These are phyloP conservation scores for Suillus subaureus DNA, from an alignment of 768 basidiomycete genomes.

Conservation along the genomic window DNA sequence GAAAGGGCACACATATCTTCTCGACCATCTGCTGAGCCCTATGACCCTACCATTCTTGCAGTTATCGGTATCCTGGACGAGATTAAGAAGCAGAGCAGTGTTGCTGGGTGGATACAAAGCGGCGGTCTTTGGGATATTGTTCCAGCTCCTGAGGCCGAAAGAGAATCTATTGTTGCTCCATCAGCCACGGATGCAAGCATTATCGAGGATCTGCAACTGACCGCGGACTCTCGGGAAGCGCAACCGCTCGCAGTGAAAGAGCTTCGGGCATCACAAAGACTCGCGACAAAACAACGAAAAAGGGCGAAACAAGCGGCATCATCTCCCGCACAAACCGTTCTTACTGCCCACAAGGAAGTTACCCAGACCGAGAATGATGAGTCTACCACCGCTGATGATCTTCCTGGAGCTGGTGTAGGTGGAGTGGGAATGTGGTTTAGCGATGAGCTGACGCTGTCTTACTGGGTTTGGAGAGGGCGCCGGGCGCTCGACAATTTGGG, in stretches of 20 bases:
- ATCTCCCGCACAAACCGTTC: background rate
- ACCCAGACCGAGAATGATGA: slow-evolving; percentile 19
- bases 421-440: slow-evolving; percentile 54
- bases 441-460: slow-evolving; percentile 38
- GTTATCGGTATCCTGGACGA: slow-evolving; percentile 68
- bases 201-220: background rate
- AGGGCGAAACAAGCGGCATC: background rate
- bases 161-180: slow-evolving; percentile 9
- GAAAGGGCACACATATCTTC: background rate
- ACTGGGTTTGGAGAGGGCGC: slow-evolving; percentile 59
- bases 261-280: background rate
- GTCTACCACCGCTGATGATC: slow-evolving; percentile 15
- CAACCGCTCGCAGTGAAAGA: background rate
- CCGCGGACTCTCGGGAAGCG: background rate
- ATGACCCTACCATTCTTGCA: slow-evolving; percentile 59
- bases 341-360: background rate
- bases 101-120: slow-evolving; percentile 65
- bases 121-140: slow-evolving; percentile 48
- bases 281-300: background rate
- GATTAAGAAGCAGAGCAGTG: slow-evolving; percentile 59
- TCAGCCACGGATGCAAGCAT: background rate
- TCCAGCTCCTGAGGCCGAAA: background rate
- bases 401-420: slow-evolving; percentile 9
- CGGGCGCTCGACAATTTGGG: slow-evolving; percentile 49
- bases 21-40: slow-evolving; percentile 18